Evolutionary conservation across 2,329 filamentous ascomycete species (phyloP).

Genomic region (Myriangium duriaei): DNA sequence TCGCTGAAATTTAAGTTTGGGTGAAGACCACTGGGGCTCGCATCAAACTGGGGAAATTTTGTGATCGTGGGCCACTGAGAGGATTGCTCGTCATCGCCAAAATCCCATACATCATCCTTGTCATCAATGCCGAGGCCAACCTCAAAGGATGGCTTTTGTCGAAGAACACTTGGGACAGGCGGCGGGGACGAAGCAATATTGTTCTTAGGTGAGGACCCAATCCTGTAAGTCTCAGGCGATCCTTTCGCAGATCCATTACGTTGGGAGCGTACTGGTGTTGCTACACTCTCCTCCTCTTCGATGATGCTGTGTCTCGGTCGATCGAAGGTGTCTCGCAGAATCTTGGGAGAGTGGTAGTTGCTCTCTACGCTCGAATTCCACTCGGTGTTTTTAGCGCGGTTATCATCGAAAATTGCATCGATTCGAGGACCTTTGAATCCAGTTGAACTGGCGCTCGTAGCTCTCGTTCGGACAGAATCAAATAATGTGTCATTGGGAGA

Average conservation of each 20-base stretch:
- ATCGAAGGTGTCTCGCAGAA: constrained; percentile 26
- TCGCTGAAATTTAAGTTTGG: constrained; percentile 4
- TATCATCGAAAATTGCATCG: constrained; percentile 73
- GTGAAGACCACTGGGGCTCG: constrained; percentile 3
- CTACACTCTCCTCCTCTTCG: constrained; percentile 38
- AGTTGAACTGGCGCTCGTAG: constrained; percentile 52
- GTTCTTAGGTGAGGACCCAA: constrained; percentile 11
- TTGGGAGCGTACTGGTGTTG: constrained; percentile 35
- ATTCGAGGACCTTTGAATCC: constrained; percentile 54
- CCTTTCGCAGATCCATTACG: constrained; percentile 26
- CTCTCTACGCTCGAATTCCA: neutral
- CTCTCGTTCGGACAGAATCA: constrained; percentile 62
- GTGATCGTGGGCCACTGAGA: neutral
- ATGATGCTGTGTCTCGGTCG: constrained; percentile 32
- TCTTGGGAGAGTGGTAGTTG: constrained; percentile 31
- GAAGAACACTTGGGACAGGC: constrained; percentile 29
- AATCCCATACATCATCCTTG: constrained; percentile 28
- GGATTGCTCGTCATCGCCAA: constrained; percentile 24
- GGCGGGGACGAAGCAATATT: constrained; percentile 34
- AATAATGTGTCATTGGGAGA: constrained; percentile 65
- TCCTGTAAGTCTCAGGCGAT: constrained; percentile 19
- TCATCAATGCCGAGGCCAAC: constrained; percentile 20
- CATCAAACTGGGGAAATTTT: neutral
- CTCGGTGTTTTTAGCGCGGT: constrained; percentile 25
- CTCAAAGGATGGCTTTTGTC: constrained; percentile 28